A percentile compares a stretch with the other conserved stretches of the same genome.
These are phyloP conservation scores for Aspergillus piperis DNA, from an alignment of 2,329 filamentous ascomycete species.

Conservation along the genomic window DNA sequence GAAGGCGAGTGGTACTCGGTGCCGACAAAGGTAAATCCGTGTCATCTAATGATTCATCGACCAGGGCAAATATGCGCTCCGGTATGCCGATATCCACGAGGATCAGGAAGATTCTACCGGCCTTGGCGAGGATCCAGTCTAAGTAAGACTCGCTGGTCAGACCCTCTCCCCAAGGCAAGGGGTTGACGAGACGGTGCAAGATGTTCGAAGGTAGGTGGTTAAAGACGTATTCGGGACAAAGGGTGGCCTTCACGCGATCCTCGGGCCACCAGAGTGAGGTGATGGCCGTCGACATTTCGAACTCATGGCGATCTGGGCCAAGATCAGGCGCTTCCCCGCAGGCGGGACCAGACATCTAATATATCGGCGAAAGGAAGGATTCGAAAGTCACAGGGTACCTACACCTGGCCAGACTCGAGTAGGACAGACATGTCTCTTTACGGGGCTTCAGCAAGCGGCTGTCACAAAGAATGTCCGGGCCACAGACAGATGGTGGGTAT, in stretches of 20 bases:
- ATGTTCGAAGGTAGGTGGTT: conserved; percentile 37
- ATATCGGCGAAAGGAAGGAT: conserved; percentile 6
- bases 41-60: conserved; percentile 64
- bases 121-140: conserved; percentile 63
- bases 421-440: conserved; percentile 9
- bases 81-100: conserved; percentile 61
- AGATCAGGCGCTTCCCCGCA: conserved; percentile 1
- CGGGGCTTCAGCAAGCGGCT: conserved; percentile 6
- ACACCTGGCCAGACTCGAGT: background rate
- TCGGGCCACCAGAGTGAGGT: conserved; percentile 50
- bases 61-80: conserved; percentile 63
- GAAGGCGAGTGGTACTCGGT: conserved; percentile 56
- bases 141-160: conserved; percentile 57
- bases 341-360: conserved; percentile 7
- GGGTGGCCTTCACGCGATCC: conserved; percentile 46
- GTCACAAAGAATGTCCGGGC: conserved; percentile 3
- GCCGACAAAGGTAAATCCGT: conserved; percentile 60
- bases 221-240: conserved; percentile 45
- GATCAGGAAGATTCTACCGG: conserved; percentile 60
- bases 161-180: conserved; percentile 46
- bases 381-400: conserved; percentile 1
- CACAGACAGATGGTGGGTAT: background rate
- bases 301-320: conserved; percentile 18
- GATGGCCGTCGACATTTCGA: conserved; percentile 30
- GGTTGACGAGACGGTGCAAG: conserved; percentile 40